These are phyloP conservation scores for Hericium alpestre DNA, from an alignment of 768 basidiomycete species.

Conservation along the genomic window DNA sequence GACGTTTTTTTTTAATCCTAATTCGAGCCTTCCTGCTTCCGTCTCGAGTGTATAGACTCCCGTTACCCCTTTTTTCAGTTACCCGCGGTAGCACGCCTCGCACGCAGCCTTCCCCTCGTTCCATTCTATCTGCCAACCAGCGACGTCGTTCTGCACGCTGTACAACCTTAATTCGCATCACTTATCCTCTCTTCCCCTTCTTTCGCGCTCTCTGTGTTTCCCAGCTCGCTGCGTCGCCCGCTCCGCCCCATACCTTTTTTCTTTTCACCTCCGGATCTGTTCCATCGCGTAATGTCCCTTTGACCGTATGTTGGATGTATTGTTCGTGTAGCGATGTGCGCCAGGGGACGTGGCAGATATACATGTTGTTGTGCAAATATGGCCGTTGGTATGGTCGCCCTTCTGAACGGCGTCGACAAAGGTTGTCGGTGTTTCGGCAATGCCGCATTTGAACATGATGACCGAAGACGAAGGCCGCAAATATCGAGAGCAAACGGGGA, in stretches of 20 bases:
- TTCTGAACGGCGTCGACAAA: too few relatives aligned
- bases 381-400: background rate
- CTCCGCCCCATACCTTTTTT: background rate
- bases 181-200: background rate
- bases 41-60: slow-evolving; percentile 2
- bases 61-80: slow-evolving; percentile 11
- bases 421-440: too few relatives aligned
- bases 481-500: too few relatives aligned
- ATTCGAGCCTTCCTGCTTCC: slow-evolving; percentile 2
- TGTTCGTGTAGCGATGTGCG: slow-evolving; percentile 14
- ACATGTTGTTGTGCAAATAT: slow-evolving; percentile 8
- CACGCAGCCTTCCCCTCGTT: background rate
- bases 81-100: slow-evolving; percentile 2
- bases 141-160: background rate
- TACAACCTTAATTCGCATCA: slow-evolving; percentile 5
- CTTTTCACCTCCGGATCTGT: background rate
- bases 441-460: too few relatives aligned
- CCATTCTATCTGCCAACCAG: background rate
- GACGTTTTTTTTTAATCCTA: slow-evolving; percentile 4
- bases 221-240: background rate
- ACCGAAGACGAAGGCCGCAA: too few relatives aligned
- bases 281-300: slow-evolving; percentile 2
- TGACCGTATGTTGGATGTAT: slow-evolving; percentile 14
- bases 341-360: slow-evolving; percentile 8
- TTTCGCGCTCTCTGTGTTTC: background rate